Conservation (phyloP, 2,329 filamentous ascomycete species). For the Stromatinia cepivora region DNA sequence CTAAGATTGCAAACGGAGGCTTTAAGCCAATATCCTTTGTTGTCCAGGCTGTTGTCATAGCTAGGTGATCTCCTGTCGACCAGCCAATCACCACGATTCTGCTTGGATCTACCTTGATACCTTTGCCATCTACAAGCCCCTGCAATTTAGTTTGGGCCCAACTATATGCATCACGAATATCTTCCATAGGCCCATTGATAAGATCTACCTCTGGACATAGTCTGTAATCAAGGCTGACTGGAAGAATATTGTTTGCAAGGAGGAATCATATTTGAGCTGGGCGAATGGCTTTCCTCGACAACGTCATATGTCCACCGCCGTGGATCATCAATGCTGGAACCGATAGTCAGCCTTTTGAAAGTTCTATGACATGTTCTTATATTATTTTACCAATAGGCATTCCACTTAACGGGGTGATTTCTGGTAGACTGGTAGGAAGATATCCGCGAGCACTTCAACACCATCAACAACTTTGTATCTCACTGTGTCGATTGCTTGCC, state of each 20-base stretch:
- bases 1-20: constrained; percentile 47
- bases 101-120: constrained; percentile 33
- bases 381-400: constrained; percentile 9
- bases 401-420: neutral
- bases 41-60: constrained; percentile 48
- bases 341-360: neutral
- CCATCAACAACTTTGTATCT: constrained; percentile 4
- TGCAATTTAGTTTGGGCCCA: constrained; percentile 36
- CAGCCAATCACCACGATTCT: constrained; percentile 48
- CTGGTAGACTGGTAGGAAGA: constrained; percentile 13
- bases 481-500: neutral
- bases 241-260: constrained; percentile 44
- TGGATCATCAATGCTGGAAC: constrained; percentile 22
- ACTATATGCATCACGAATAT: constrained; percentile 46
- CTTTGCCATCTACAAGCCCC: constrained; percentile 27
- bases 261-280: constrained; percentile 24
- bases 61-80: constrained; percentile 51
- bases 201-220: constrained; percentile 52
- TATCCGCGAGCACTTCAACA: constrained; percentile 14
- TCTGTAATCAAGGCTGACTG: constrained; percentile 52
- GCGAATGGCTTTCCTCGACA: constrained; percentile 30
- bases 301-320: constrained; percentile 18
- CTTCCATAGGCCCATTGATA: constrained; percentile 48
- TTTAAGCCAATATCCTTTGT: constrained; percentile 34
- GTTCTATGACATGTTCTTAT: no score